Evolutionary conservation across 2,329 filamentous ascomycete genomes (phyloP).

Genomic region (Aspergillus transmontanensis): DNA sequence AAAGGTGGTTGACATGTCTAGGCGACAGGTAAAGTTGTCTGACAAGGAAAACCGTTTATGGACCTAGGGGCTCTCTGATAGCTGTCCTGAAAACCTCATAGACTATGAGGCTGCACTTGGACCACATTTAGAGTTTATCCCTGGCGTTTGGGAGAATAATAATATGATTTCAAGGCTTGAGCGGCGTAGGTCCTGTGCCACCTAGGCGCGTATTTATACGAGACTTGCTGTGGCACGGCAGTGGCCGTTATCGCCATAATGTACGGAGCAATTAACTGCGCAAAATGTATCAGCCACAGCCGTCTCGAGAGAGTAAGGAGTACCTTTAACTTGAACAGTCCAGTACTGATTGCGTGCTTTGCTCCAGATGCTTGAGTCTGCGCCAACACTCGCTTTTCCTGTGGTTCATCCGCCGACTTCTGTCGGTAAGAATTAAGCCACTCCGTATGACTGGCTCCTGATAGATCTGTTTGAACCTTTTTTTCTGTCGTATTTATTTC

Average conservation of each 20-base stretch:
- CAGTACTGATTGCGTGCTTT: neutral
- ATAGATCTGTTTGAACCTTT: too few relatives aligned
- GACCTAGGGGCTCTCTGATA: neutral
- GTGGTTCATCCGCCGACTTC: too few relatives aligned
- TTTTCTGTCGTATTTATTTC: neutral
- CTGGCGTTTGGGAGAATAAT: neutral
- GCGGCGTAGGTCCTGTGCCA: constrained; percentile 10
- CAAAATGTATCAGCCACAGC: neutral
- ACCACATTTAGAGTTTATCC: constrained; percentile 4
- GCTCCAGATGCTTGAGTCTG: neutral
- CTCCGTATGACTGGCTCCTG: too few relatives aligned
- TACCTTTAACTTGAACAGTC: neutral
- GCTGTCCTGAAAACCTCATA: neutral
- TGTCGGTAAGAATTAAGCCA: too few relatives aligned
- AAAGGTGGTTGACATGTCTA: neutral
- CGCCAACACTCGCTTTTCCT: neutral
- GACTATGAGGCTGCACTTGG: neutral
- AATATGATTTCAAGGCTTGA: neutral
- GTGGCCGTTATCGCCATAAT: neutral
- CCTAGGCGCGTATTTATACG: constrained; percentile 3
- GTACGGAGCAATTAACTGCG: neutral
- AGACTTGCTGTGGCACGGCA: neutral
- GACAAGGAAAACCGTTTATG: neutral
- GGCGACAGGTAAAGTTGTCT: neutral
- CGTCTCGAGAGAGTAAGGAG: neutral